Percentiles rank a stretch among this genome's conserved stretches.
Conservation (phyloP, 768 basidiomycete genomes). For the Tylopilus balloui region DNA sequence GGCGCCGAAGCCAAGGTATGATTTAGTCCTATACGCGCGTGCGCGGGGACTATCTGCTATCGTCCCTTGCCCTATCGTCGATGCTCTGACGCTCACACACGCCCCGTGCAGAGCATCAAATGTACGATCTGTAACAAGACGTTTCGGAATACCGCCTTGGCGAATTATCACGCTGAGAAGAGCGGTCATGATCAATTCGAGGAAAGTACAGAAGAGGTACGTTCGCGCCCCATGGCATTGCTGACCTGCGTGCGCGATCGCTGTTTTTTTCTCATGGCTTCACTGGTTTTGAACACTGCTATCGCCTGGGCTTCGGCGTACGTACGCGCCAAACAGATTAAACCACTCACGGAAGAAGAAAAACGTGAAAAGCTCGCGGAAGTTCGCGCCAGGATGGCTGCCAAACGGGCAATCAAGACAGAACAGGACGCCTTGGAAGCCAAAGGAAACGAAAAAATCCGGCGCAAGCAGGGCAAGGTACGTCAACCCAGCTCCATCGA, state of each 20-base stretch:
- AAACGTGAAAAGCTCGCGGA: conserved; percentile 78
- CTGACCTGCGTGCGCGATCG: not conserved
- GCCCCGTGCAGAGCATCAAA: conserved; percentile 58
- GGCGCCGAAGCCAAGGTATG: conserved; percentile 66
- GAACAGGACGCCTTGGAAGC: conserved; percentile 69
- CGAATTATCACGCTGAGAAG: conserved; percentile 92
- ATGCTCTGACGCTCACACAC: not conserved
- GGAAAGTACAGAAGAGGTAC: conserved; percentile 89
- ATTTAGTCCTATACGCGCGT: not conserved
- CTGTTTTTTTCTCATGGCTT: not conserved
- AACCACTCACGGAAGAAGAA: conserved; percentile 93
- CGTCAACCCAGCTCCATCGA: accelerated
- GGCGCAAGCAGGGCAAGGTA: conserved; percentile 83
- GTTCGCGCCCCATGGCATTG: not conserved
- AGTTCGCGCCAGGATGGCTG: conserved; percentile 71
- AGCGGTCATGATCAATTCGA: conserved; percentile 95
- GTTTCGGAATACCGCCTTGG: conserved; percentile 82
- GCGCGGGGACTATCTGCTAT: too few species aligned
- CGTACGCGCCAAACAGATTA: conserved; percentile 37
- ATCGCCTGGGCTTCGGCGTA: too few species aligned
- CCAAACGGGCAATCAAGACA: conserved; percentile 71
- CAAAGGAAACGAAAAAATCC: conserved; percentile 69
- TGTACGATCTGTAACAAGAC: conserved; percentile 81
- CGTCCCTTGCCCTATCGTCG: not conserved
- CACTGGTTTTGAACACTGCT: too few species aligned